These are phyloP conservation scores for Geum urbanum DNA, from an alignment of 306 rosid species.

Conservation along the genomic window DNA sequence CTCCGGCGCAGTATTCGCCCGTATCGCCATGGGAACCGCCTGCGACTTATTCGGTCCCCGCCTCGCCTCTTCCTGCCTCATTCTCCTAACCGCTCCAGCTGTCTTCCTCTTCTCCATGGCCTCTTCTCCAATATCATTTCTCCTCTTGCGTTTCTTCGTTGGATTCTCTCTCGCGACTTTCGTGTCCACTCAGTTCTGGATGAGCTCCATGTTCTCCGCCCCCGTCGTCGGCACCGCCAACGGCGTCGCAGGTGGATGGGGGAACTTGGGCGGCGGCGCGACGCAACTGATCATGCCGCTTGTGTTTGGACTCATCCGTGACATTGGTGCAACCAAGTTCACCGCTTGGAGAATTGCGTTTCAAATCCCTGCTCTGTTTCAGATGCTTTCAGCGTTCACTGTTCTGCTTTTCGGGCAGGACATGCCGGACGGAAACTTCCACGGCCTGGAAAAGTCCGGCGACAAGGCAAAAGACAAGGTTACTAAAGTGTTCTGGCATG, in stretches of 20 bases:
- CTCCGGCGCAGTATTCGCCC: slow-evolving; percentile 76
- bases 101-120: slow-evolving; percentile 57
- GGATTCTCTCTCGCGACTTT: slow-evolving; percentile 84
- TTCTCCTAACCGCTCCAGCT: slow-evolving; percentile 63
- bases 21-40: slow-evolving; percentile 80
- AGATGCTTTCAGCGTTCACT: slow-evolving; percentile 54
- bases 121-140: slow-evolving; percentile 47
- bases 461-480: slow-evolving; percentile 57
- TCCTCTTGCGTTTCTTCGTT: slow-evolving; percentile 72
- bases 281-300: slow-evolving; percentile 89
- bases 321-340: slow-evolving; percentile 54
- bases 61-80: slow-evolving; percentile 62
- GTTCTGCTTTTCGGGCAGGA: slow-evolving; percentile 60
- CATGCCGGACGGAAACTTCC: slow-evolving; percentile 70
- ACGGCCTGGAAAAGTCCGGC: slow-evolving; percentile 48
- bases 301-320: slow-evolving; percentile 47
- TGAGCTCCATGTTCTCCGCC: slow-evolving; percentile 88
- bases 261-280: slow-evolving; percentile 84
- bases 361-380: slow-evolving; percentile 67
- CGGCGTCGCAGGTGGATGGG: slow-evolving; percentile 79
- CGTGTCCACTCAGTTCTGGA: slow-evolving; percentile 93
- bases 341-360: slow-evolving; percentile 85
- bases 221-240: slow-evolving; percentile 71
- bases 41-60: slow-evolving; percentile 83
- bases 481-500: slow-evolving; percentile 43